Percentiles rank a stretch among this genome's conserved stretches.
Evolutionary conservation across 2,329 filamentous ascomycete genomes (phyloP).

Genomic region (Trichophaea hybrida): DNA sequence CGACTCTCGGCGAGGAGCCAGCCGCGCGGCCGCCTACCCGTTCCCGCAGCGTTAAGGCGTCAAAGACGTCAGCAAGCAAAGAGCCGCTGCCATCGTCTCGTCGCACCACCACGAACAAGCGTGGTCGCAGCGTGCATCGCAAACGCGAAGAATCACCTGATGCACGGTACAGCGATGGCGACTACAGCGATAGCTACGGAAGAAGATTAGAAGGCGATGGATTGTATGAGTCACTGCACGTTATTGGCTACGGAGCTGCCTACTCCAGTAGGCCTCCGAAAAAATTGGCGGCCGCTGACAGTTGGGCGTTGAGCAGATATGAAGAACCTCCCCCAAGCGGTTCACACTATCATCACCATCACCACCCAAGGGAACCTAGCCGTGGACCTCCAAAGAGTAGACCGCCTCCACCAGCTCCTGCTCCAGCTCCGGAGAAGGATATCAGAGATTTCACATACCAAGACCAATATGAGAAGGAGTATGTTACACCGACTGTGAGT

Average conservation of each 20-base stretch:
- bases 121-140: slow-evolving; percentile 1
- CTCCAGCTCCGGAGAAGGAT: background rate
- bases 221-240: slow-evolving; percentile 2
- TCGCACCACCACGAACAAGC: background rate
- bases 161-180: background rate
- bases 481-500: background rate
- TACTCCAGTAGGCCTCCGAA: background rate
- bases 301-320: background rate
- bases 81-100: background rate
- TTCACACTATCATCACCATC: background rate
- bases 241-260: background rate
- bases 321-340: slow-evolving; percentile 1
- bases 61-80: background rate
- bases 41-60: background rate
- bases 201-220: background rate
- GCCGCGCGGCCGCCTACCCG: background rate
- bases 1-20: slow-evolving; percentile 17
- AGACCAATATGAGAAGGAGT: slow-evolving; percentile 1
- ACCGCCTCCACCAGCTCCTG: background rate
- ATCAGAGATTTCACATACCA: slow-evolving; percentile 6
- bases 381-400: background rate
- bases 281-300: background rate
- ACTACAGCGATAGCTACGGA: slow-evolving; percentile 1
- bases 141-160: background rate
- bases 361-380: background rate